Base-by-base conservation (phyloP, 176 grass and related monocot species). In the Pharus latifolius region DNA sequence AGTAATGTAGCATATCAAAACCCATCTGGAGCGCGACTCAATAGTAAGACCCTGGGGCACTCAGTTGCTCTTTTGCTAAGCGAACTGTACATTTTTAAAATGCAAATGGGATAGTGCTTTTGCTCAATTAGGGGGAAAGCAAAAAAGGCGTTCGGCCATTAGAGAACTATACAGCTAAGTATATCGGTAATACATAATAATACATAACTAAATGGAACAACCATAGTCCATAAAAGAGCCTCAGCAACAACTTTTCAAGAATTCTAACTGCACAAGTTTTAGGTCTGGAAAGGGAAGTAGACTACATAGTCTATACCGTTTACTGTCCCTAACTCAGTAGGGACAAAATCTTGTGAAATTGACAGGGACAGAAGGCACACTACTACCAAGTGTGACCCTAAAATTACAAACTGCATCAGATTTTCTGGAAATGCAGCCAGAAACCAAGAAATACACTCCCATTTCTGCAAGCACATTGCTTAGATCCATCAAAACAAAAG, bases 311-410 rank as follows among this genome's bases (percentile, higher is more conserved):
- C 65, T 66, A 46, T 28, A 31, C 18, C 34, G 75, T 37, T 78
- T 27, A 34, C 38, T 52, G 15, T 32, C 70, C 66, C 65, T 30
- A 79, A 62, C 23, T 38, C 35, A 38, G 35, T 33, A 19, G 70
- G 63, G 48, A 75, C 55, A 69, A 63, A 80, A 76, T 76, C 77
- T 35, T 51, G 71, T 51, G 77, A 38, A 38, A 81, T 65, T 76
- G 77, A 76, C 56, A 71, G 52, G 42, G 77, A 85, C 62, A 78
- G 34, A 15, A 27, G 55, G 82, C 30, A n/a, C 51, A 76, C 2
- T 25, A 10, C 8, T 14, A 38, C 6, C 35, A 42, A 40, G 33
- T 11, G 33, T 12, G 16, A 2, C 55, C 33, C 25, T 7, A 59
- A 32, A 60, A 75, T 37, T 27, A 11, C 28, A 52, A 55, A 28